phyloP scores from a whole-genome alignment of 345 rosid species.

The Erucastrum elatum region DNA sequence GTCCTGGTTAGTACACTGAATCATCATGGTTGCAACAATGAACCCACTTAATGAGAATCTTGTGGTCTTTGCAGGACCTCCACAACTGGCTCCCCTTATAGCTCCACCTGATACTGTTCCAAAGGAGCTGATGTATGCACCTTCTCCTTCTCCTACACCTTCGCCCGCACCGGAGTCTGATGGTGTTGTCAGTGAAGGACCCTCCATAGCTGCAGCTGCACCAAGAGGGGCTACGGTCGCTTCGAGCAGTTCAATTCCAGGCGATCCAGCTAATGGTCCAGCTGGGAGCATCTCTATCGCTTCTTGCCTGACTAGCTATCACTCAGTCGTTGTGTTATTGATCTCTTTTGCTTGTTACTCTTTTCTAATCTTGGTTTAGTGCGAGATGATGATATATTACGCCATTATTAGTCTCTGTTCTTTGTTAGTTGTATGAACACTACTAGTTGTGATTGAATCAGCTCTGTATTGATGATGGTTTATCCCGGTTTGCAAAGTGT shows the following conservation, averaged over 20 bases:
- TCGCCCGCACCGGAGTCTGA: slow-evolving; percentile 30
- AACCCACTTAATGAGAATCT: neutral
- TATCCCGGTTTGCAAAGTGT: neutral
- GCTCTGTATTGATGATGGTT: neutral
- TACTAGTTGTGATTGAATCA: slow-evolving; percentile 1
- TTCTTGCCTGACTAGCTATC: slow-evolving; percentile 37
- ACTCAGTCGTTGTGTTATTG: slow-evolving; percentile 11
- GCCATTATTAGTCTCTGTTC: neutral
- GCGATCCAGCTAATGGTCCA: slow-evolving; percentile 60
- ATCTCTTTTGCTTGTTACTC: slow-evolving; percentile 28
- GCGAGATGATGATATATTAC: neutral
- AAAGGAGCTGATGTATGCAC: slow-evolving; percentile 52
- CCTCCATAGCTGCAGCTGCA: slow-evolving; percentile 25
- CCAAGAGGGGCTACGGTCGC: slow-evolving; percentile 58
- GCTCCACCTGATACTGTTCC: slow-evolving; percentile 75
- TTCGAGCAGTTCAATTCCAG: slow-evolving; percentile 59
- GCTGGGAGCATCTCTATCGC: slow-evolving; percentile 56
- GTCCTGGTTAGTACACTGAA: slow-evolving; percentile 61
- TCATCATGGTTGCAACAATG: neutral
- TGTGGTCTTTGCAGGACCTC: slow-evolving; percentile 55
- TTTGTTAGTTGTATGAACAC: neutral
- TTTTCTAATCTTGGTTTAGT: slow-evolving; percentile 28
- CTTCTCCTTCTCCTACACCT: slow-evolving; percentile 43
- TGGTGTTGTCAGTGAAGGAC: slow-evolving; percentile 38
- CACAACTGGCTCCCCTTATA: slow-evolving; percentile 64